Base-by-base conservation (phyloP, 2,329 filamentous ascomycete genomes). In the Pseudopyricularia javanii region DNA sequence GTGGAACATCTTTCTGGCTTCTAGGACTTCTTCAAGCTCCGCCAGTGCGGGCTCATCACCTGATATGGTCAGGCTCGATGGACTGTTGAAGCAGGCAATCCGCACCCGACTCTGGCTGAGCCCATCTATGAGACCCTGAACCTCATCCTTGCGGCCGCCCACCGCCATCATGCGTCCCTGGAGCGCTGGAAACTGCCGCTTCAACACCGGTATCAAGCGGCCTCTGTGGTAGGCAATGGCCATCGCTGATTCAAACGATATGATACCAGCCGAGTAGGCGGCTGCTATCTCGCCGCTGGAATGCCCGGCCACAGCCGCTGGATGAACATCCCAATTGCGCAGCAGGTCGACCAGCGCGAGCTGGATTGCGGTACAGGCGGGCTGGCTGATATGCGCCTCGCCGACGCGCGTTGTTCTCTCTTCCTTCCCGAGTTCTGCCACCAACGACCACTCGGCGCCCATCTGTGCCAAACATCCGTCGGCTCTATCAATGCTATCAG, bases 161-260 rank as follows among this genome's bases (percentile, higher is more conserved):
- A 79, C 74, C 1, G 78, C 78, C 61, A 80, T 68, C 79, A 82
- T 82, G 7, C 70, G 64, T 0, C 78, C 78, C 4, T 64, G 64
- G 0, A 74, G 66, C 1, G 64, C 57, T 0, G 72, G 68, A 53
- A 69, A 63, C 33, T 64, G 66, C 49, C 67, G 55, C 54, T 70
- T 73, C 47, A 75, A 58, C 2, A 69, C 63, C 2, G 68, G 67
- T 3, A 73, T 66, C n/a, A 73, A 66, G 28, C 69, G 65, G 1
- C 71, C 74, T 15, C 73, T 65, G 57, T 71, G 69, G 59, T 79
- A 81, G 1, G 76, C 76, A 11, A 74, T 67, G 0, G 67, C 64
- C 61, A 77, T 70, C 48, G 71, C 70, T 1, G 68, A 63, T 30
- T 74, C 66, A 33, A 74, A 67, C 2, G 66, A 66, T 26, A 76